Conservation (phyloP, 441 rosid species). For the Adansonia gregorii region DNA sequence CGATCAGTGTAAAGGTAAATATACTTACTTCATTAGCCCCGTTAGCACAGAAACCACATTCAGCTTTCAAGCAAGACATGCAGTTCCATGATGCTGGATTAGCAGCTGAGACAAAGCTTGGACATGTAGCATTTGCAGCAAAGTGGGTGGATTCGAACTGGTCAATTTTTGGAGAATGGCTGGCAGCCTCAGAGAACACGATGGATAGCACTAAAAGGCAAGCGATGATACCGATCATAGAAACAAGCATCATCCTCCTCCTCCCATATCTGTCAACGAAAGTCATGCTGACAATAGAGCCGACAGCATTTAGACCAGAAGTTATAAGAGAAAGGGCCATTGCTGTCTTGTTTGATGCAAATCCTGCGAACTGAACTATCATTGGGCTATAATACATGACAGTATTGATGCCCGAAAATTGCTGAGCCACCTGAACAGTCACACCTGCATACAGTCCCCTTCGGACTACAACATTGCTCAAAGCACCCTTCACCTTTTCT, state of each 20-base stretch:
- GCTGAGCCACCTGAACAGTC: constrained; percentile 82
- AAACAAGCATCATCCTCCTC: constrained; percentile 68
- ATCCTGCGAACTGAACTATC: constrained; percentile 81
- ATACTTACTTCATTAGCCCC: constrained; percentile 40
- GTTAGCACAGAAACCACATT: constrained; percentile 67
- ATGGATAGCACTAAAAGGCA: constrained; percentile 44
- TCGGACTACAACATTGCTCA: constrained; percentile 50
- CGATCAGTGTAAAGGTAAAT: background rate
- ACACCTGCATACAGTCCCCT: constrained; percentile 83
- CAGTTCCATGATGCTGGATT: constrained; percentile 62
- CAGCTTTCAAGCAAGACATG: constrained; percentile 64
- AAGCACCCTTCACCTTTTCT: constrained; percentile 59
- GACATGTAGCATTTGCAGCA: constrained; percentile 68
- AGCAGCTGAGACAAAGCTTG: constrained; percentile 34
- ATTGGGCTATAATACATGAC: constrained; percentile 91
- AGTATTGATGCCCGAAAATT: constrained; percentile 86
- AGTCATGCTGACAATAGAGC: constrained; percentile 70
- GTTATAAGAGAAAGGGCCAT: constrained; percentile 76
- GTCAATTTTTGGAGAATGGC: constrained; percentile 58
- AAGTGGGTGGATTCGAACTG: constrained; percentile 39
- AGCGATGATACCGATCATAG: background rate
- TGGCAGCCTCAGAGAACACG: constrained; percentile 59
- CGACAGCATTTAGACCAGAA: constrained; percentile 70
- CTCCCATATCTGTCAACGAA: constrained; percentile 82
- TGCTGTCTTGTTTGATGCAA: constrained; percentile 76